Base-by-base conservation (phyloP, 768 basidiomycete genomes). In the Crepidotus variabilis region DNA sequence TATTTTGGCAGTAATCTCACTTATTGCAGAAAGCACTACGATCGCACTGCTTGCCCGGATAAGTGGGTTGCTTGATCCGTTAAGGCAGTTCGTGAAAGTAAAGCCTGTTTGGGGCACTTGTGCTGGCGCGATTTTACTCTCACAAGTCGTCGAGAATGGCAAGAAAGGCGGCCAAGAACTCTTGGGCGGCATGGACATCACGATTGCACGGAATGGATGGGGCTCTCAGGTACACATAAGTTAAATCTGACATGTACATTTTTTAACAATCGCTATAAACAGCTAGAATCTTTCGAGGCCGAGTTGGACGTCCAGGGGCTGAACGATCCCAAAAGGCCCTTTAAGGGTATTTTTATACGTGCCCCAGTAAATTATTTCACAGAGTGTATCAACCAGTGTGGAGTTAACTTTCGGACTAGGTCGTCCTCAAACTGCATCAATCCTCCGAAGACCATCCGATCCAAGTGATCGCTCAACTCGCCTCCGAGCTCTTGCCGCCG, bases 81-180 rank as follows among this genome's bases (percentile, higher is more conserved):
- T 98, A 4, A 78, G 82, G 35, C 78, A 82, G 35, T 95, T 94
- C 60, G 76, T 86, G n/a, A 75, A 75, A 60, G 68, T 65, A 0
- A 92, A 88, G 66, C 86, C 92, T 0, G 83, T 94, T 2, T 98
- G 94, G 94, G 95, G 95, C 2, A 97, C 94, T 0, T 98, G 95
- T 70, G 95, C 95, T 0, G 95, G 96, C 10, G 94, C 94, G 39
- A 97, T 98, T 52, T 75, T 98, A 18, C 81, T 98, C 47, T 82
- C 94, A 1, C 78, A 87, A 60, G 72, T 78, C 11, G 82, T 92
- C 2, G 83, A 87, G 46, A 87, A 88, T 46, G 82, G 86, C 2
- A 94, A 93, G 75, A 87, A 85, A 64, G 91, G 90, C 28, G 93
- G 93, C 1, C 94, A 96, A 69, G 90, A 94, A 62, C 78, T 94